Percentiles rank a stretch among this genome's conserved stretches.
Evolutionary conservation across 352 stramenopile genomes (phyloP).

Genomic region (Globisporangium paroecandrum): DNA sequence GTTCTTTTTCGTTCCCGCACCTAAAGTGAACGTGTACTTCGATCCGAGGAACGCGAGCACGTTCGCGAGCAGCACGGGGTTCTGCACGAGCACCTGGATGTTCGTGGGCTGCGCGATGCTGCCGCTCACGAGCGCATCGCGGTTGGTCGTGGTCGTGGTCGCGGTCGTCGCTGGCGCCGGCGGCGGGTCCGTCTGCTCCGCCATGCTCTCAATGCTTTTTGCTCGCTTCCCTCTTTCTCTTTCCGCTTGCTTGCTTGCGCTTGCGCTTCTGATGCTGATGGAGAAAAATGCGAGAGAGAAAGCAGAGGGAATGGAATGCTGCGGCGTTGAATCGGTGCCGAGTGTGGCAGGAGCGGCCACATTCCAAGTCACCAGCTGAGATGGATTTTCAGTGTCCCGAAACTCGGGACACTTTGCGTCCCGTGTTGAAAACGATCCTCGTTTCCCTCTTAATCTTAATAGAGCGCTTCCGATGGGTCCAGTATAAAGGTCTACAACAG

Average conservation of each 20-base stretch:
- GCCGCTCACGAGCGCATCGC: conserved; percentile 6
- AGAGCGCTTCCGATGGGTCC: neutral
- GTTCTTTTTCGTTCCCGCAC: conserved; percentile 24
- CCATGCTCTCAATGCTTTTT: conserved; percentile 7
- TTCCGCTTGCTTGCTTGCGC: neutral
- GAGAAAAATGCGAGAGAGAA: conserved; percentile 5
- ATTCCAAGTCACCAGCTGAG: conserved; percentile 3
- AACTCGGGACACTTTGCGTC: neutral
- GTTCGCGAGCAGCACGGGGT: conserved; percentile 55
- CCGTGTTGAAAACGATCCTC: neutral
- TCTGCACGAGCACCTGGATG: conserved; percentile 45
- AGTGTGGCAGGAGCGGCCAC: neutral
- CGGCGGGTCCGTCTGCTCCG: conserved; percentile 15
- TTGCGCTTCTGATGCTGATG: conserved; percentile 7
- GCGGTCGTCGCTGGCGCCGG: neutral
- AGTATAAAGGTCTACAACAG: neutral
- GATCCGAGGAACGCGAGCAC: conserved; percentile 64
- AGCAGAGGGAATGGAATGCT: neutral
- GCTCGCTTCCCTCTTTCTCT: conserved; percentile 2
- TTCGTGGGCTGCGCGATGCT: conserved; percentile 8
- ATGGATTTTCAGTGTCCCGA: neutral
- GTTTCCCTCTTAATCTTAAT: neutral
- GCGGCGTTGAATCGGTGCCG: neutral
- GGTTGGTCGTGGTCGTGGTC: neutral
- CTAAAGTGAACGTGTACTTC: conserved; percentile 45